A percentile compares a stretch with the other conserved stretches of the same genome.
These are phyloP conservation scores for Fusarium multiceps DNA, from an alignment of 2,329 filamentous ascomycete species.

Conservation along the genomic window DNA sequence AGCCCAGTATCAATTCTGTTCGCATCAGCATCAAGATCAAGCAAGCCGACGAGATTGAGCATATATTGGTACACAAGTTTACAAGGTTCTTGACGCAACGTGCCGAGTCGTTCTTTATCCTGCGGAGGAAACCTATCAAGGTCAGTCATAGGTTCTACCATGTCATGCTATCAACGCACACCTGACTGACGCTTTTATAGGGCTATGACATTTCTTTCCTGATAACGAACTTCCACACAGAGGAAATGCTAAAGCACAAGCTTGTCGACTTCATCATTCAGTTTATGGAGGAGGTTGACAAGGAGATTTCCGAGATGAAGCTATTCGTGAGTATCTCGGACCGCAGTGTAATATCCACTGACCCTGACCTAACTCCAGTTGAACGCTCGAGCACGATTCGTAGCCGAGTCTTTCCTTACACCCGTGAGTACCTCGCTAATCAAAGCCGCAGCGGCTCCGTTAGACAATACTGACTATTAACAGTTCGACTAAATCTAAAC, in stretches of 20 bases:
- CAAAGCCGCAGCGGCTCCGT: background rate
- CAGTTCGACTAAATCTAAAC: slow-evolving; percentile 51
- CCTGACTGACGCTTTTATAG: slow-evolving; percentile 57
- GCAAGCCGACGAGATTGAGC: slow-evolving; percentile 98
- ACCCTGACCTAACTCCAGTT: slow-evolving; percentile 66
- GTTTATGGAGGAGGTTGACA: slow-evolving; percentile 99
- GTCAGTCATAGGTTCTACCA: slow-evolving; percentile 59
- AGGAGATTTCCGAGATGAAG: slow-evolving; percentile 99
- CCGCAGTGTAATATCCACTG: background rate
- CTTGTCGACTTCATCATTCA: slow-evolving; percentile 99
- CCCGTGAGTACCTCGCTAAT: slow-evolving; percentile 67
- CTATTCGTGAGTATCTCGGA: slow-evolving; percentile 80
- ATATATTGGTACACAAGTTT: slow-evolving; percentile 98
- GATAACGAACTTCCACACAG: slow-evolving; percentile 98
- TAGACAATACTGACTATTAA: slow-evolving; percentile 15
- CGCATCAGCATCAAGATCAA: slow-evolving; percentile 99
- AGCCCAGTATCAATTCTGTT: slow-evolving; percentile 96
- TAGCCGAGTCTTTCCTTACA: slow-evolving; percentile 97
- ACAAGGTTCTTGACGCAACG: slow-evolving; percentile 85
- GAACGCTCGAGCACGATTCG: slow-evolving; percentile 96
- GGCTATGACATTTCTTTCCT: slow-evolving; percentile 99
- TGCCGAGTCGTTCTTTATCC: slow-evolving; percentile 96
- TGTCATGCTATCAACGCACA: slow-evolving; percentile 2
- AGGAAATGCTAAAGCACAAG: slow-evolving; percentile 99
- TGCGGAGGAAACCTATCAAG: slow-evolving; percentile 94